phyloP scores from a whole-genome alignment of 306 rosid genomes.

The Sechiopsis laciniata region DNA sequence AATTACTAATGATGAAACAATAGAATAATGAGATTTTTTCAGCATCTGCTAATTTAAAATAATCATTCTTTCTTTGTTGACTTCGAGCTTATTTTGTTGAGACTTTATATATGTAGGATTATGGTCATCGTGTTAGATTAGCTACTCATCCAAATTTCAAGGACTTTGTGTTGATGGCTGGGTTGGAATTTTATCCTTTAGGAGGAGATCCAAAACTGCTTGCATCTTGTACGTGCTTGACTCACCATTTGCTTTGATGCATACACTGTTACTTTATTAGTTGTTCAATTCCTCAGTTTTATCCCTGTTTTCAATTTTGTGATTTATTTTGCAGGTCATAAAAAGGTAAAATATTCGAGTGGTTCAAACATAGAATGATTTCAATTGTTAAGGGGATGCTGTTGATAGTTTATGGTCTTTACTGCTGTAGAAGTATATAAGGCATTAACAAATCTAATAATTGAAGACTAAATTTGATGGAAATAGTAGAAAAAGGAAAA shows the following conservation, averaged over 20 bases:
- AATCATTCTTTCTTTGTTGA: not conserved
- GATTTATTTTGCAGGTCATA: not conserved
- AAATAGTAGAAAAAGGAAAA: not conserved
- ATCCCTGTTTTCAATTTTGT: conserved; percentile 13
- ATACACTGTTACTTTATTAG: conserved; percentile 11
- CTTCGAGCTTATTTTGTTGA: conserved; percentile 17
- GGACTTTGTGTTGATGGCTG: conserved; percentile 95
- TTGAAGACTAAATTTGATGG: not conserved
- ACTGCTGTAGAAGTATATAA: not conserved
- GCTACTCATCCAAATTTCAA: conserved; percentile 96
- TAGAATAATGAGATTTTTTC: not conserved
- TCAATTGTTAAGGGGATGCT: not conserved
- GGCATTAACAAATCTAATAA: not conserved
- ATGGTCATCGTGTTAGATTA: conserved; percentile 94
- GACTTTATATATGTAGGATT: conserved; percentile 54
- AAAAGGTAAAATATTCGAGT: not conserved
- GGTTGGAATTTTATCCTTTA: conserved; percentile 90
- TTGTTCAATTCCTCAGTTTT: not conserved
- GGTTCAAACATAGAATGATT: not conserved
- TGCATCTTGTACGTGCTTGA: conserved; percentile 86
- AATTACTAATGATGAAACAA: not conserved
- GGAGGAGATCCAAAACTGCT: conserved; percentile 98
- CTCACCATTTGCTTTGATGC: conserved; percentile 21
- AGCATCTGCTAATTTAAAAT: not conserved
- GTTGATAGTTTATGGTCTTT: not conserved